Conservation (phyloP, 345 rosid species). For the Syzygium aromaticum region DNA sequence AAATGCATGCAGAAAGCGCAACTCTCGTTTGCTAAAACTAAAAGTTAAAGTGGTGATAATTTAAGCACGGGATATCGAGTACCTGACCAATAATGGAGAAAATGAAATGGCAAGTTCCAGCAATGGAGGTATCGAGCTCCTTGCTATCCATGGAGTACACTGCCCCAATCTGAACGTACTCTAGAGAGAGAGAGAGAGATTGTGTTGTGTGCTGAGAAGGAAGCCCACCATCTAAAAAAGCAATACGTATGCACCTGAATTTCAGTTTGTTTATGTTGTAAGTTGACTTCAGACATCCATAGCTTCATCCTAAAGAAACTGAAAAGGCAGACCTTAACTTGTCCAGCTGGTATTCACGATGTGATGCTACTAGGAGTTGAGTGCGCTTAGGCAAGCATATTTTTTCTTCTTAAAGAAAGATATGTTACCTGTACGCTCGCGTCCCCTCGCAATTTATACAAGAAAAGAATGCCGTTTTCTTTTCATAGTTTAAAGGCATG, state of each 20-base stretch:
- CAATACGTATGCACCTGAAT: not conserved
- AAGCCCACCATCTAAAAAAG: not conserved
- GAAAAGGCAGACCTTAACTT: not conserved
- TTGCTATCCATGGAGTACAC: not conserved
- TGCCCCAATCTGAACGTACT: not conserved
- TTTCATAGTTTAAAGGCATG: not conserved
- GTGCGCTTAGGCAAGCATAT: not conserved
- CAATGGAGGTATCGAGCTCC: not conserved
- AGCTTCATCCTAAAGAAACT: not conserved
- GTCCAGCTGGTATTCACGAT: not conserved
- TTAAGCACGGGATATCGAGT: not conserved
- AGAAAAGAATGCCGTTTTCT: accelerated
- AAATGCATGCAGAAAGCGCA: not conserved
- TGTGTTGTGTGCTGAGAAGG: not conserved
- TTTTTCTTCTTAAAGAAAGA: not conserved
- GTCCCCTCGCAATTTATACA: not conserved
- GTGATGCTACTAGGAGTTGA: not conserved
- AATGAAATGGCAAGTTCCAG: not conserved
- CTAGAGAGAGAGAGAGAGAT: too few relatives aligned
- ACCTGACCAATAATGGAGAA: not conserved
- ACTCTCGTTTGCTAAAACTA: not conserved
- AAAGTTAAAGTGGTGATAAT: not conserved
- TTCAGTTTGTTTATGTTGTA: not conserved
- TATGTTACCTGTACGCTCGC: not conserved
- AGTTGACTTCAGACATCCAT: not conserved